Conservation (phyloP, 129 eudicot genomes). For the Flaveria ramosissima region DNA sequence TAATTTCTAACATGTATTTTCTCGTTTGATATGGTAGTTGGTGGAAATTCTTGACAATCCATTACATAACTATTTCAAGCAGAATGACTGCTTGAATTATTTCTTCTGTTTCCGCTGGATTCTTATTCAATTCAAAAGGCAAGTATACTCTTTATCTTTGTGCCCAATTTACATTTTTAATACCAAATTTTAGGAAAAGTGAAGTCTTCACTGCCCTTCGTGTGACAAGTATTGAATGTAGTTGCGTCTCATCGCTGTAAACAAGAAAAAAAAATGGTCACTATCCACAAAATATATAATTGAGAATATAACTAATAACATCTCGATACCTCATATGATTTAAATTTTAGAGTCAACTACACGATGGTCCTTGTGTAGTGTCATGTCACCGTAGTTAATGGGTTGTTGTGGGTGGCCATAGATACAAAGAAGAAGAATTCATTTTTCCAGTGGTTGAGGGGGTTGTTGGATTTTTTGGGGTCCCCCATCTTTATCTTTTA, state of each 20-base stretch:
- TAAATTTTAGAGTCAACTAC: background rate
- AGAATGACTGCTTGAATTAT: slow-evolving; percentile 85
- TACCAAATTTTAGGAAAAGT: background rate
- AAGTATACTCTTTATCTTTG: slow-evolving; percentile 21
- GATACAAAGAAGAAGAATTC: too few relatives aligned
- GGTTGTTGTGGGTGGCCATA: too few relatives aligned
- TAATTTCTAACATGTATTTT: slow-evolving; percentile 23
- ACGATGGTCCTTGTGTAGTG: too few relatives aligned
- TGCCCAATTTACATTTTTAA: background rate
- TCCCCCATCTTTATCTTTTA: too few relatives aligned
- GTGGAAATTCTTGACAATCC: slow-evolving; percentile 85
- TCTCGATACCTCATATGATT: background rate
- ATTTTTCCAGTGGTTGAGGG: too few relatives aligned
- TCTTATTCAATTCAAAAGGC: slow-evolving; percentile 96
- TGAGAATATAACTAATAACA: background rate
- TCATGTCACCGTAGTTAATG: too few relatives aligned
- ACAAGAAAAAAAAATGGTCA: background rate
- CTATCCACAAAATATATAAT: background rate
- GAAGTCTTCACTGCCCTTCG: background rate
- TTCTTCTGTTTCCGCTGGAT: slow-evolving; percentile 99
- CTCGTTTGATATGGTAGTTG: slow-evolving; percentile 53
- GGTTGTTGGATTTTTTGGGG: too few relatives aligned
- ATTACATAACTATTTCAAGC: slow-evolving; percentile 72
- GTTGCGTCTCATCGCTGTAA: background rate
- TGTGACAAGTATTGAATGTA: background rate